Evolutionary conservation across 257 asterid genomes (phyloP).

Genomic region (Solanum chiquidenum): DNA sequence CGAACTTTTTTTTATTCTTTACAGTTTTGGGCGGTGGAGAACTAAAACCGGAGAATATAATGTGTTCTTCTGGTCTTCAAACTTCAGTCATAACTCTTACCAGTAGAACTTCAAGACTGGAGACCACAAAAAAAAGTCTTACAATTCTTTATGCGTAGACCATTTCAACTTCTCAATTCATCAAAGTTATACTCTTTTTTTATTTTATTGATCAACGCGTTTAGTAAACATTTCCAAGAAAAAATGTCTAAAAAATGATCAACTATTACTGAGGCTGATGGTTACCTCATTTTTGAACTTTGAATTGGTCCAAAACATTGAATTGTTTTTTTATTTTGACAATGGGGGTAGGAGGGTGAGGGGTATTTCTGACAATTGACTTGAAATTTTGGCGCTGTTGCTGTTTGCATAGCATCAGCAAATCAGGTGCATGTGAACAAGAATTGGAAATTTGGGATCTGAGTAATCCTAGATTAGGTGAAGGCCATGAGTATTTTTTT

Average conservation of each 20-base stretch:
- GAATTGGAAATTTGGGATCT: not conserved
- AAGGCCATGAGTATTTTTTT: not conserved
- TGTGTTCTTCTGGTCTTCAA: not conserved
- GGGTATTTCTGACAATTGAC: not conserved
- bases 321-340: not conserved
- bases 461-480: not conserved
- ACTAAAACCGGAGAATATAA: not conserved
- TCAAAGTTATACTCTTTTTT: not conserved
- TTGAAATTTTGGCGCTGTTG: not conserved
- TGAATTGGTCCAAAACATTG: not conserved
- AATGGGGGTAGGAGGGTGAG: not conserved
- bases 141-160: not conserved
- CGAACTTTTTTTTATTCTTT: not conserved
- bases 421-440: not conserved
- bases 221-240: not conserved
- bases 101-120: not conserved
- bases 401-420: not conserved
- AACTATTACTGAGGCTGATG: not conserved
- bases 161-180: not conserved
- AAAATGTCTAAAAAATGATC: not conserved
- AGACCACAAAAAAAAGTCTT: not conserved
- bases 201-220: conserved; percentile 9
- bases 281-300: not conserved
- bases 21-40: not conserved
- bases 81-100: not conserved